Evolutionary conservation across 2,329 filamentous ascomycete species (phyloP).

Genomic region (Sporothrix pallida): DNA sequence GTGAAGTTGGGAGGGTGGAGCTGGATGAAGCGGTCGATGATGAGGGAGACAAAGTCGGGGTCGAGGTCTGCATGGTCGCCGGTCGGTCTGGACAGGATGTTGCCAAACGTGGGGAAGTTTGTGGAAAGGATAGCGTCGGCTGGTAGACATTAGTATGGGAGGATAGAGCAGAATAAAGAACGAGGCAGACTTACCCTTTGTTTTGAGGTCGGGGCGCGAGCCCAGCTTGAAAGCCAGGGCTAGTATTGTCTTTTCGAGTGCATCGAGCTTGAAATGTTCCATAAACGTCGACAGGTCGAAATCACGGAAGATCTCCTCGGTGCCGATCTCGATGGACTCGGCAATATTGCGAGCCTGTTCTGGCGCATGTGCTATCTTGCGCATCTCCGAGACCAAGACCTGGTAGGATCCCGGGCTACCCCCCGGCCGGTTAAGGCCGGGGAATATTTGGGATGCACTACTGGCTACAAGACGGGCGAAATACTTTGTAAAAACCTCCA

Average conservation of each 20-base stretch:
- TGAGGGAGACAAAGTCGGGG: conserved; percentile 73
- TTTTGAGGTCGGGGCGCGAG: conserved; percentile 80
- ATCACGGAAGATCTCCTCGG: conserved; percentile 92
- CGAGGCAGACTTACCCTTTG: conserved; percentile 72
- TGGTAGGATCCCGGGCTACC: conserved; percentile 83
- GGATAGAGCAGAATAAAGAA: conserved; percentile 27
- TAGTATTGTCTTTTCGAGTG: conserved; percentile 83
- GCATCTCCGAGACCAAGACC: conserved; percentile 80
- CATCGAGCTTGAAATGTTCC: conserved; percentile 93
- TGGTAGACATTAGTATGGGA: conserved; percentile 46
- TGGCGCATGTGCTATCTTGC: conserved; percentile 79
- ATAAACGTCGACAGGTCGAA: conserved; percentile 96
- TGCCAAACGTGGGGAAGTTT: conserved; percentile 77
- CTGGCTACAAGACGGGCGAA: conserved; percentile 89
- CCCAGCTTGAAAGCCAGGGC: conserved; percentile 86
- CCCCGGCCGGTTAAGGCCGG: conserved; percentile 72
- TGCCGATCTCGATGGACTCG: conserved; percentile 86
- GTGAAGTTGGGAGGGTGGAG: conserved; percentile 87
- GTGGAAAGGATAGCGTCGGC: conserved; percentile 88
- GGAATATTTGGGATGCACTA: conserved; percentile 92
- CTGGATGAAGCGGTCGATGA: conserved; percentile 85
- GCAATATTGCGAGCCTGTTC: conserved; percentile 90
- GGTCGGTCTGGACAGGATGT: conserved; percentile 71
- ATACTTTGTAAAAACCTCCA: conserved; percentile 98
- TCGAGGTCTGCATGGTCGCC: conserved; percentile 70